These are phyloP conservation scores for Coniochaeta ligniaria DNA, from an alignment of 2,329 filamentous ascomycete genomes.

Conservation along the genomic window DNA sequence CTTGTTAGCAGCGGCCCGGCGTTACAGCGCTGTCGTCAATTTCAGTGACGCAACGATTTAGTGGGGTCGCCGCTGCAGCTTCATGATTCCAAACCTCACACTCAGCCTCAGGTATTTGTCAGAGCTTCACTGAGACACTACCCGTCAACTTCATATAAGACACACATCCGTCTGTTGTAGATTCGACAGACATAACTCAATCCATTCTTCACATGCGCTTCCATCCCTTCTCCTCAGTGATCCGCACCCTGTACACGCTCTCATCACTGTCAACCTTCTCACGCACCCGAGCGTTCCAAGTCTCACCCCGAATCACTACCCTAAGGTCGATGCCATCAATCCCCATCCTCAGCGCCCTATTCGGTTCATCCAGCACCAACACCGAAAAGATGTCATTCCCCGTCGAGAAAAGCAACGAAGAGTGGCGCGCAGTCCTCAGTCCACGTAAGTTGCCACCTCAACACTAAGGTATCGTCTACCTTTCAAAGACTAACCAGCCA, in stretches of 20 bases:
- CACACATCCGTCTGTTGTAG: background rate
- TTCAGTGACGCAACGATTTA: constrained; percentile 7
- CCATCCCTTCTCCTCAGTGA: constrained; percentile 36
- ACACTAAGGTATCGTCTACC: background rate
- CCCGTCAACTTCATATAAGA: background rate
- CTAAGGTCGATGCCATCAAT: constrained; percentile 65
- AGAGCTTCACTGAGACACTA: background rate
- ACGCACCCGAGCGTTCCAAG: constrained; percentile 10
- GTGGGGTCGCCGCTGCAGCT: background rate
- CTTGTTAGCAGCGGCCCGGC: background rate
- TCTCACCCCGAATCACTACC: constrained; percentile 17
- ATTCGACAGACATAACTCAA: background rate
- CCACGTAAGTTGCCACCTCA: constrained; percentile 27
- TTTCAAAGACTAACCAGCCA: background rate
- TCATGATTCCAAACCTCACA: constrained; percentile 1
- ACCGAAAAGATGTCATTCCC: constrained; percentile 62
- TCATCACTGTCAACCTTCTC: constrained; percentile 38
- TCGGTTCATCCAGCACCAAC: constrained; percentile 41
- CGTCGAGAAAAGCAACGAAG: constrained; percentile 70
- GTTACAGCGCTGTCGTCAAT: background rate
- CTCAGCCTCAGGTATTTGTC: constrained; percentile 1
- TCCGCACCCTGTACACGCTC: constrained; percentile 37
- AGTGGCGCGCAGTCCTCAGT: constrained; percentile 84
- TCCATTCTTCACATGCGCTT: constrained; percentile 28
- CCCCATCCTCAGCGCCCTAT: constrained; percentile 71